A percentile compares a stretch with the other conserved stretches of the same genome.
Conservation (phyloP, 1,284 basidiomycete genomes). For the Boletus sp. region DNA sequence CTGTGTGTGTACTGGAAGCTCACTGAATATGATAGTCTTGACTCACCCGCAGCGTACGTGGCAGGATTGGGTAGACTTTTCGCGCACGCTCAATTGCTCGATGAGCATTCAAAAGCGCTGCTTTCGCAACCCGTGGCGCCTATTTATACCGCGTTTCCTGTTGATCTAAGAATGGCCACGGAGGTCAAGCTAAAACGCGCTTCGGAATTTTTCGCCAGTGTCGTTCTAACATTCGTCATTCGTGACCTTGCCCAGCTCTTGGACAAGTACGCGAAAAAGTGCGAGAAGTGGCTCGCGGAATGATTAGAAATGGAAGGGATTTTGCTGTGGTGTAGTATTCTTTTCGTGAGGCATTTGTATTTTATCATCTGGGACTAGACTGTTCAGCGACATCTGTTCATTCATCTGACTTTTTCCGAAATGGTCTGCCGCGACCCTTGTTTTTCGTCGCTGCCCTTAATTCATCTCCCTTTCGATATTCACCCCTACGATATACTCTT, state of each 20-base stretch:
- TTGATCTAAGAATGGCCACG: slow-evolving; percentile 58
- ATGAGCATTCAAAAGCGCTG: slow-evolving; percentile 81
- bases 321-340: slow-evolving; percentile 29
- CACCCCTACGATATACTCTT: slow-evolving; percentile 26
- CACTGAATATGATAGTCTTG: slow-evolving; percentile 52
- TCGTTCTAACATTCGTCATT: slow-evolving; percentile 89
- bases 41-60: slow-evolving; percentile 85
- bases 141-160: slow-evolving; percentile 67
- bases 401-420: slow-evolving; percentile 24
- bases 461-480: slow-evolving; percentile 16
- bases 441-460: slow-evolving; percentile 15
- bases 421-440: slow-evolving; percentile 10
- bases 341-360: slow-evolving; percentile 35
- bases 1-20: slow-evolving; percentile 11
- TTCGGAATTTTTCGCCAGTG: slow-evolving; percentile 88
- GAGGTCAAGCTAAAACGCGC: slow-evolving; percentile 75
- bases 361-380: slow-evolving; percentile 40
- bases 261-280: slow-evolving; percentile 90
- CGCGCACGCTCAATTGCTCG: slow-evolving; percentile 72
- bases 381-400: slow-evolving; percentile 30
- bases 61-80: slow-evolving; percentile 77
- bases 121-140: slow-evolving; percentile 59
- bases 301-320: slow-evolving; percentile 35
- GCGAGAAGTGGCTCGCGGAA: slow-evolving; percentile 83
- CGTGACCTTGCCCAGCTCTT: slow-evolving; percentile 79